Evolutionary conservation across 2,329 filamentous ascomycete species (phyloP), one percentile per base, ranked within the genome.

Genomic region (Exutisphaerella laricina): DNA sequence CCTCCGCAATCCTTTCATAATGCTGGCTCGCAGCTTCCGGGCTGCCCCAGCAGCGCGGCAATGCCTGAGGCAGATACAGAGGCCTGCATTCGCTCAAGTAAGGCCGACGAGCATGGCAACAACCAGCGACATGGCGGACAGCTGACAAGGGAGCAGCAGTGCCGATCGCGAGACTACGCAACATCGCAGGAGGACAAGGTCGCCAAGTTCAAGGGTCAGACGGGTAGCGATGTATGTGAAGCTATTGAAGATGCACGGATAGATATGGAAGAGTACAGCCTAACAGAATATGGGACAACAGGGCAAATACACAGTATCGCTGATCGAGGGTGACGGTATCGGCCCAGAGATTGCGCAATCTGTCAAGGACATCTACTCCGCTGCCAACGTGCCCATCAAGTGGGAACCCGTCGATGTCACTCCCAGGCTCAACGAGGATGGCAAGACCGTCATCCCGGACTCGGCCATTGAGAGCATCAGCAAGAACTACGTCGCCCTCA

Each of bases 241-340:
- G 31, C 5, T 23, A 35, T 18, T 29, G 6, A 43, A 21, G 20
- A 43, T 13, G 23, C 13, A 16, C 16, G 16, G 39, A 34, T 45
- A 20, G 28, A 39, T 25, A 23, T 37, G 44, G 14, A 37, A 46
- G 39, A 40, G 32, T 13, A 43, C 16, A 34, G 38, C 22, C 48
- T 50, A 34, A 50, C 41, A 37, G 5, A 10, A 12, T 13, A 21
- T 25, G 30, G 21, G 25, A 23, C 20, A 3, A 31, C 17, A 94
- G 88, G 92, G 92, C 65, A 92, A 92, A 71, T 98, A 84, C 79
- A 85, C 86, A 45, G 92, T 98, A 63, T 90, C 87, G 60, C 77
- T 98, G 71, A 98, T 98, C 57, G 94, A 98, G 78, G 92, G 94
- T 72, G 94, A 98, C 65, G 92, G 92, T 67, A 98, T 98, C 67